phyloP scores from a whole-genome alignment of 352 stramenopile species.

The Blastocystis hominis region DNA sequence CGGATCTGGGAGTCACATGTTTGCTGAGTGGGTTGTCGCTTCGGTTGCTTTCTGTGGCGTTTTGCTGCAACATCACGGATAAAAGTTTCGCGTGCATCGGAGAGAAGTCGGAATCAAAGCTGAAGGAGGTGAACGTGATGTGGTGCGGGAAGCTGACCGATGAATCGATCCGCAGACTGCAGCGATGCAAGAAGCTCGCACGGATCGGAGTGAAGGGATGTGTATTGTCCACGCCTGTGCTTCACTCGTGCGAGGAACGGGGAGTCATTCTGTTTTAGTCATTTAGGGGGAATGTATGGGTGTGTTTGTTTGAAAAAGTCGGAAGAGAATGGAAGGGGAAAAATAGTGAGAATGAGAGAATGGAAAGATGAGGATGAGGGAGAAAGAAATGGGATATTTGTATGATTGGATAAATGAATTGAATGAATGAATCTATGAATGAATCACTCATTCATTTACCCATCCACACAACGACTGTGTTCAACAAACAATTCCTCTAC shows the following conservation, averaged over 20 bases:
- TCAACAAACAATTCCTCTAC: constrained; percentile 23
- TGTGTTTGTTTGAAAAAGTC: constrained; percentile 3
- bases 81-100: neutral
- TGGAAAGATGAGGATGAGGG: neutral
- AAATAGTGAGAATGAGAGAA: neutral
- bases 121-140: constrained; percentile 51
- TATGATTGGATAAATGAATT: no score
- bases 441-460: neutral
- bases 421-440: no score
- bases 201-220: constrained; percentile 19
- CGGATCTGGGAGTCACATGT: neutral
- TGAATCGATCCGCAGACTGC: neutral
- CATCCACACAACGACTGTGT: neutral
- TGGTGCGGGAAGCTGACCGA: constrained; percentile 50
- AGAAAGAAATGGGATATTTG: neutral
- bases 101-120: neutral
- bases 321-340: neutral
- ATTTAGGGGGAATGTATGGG: neutral
- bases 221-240: neutral
- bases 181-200: neutral
- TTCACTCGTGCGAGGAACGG: constrained; percentile 5
- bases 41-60: neutral
- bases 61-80: constrained; percentile 34
- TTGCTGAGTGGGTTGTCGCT: neutral
- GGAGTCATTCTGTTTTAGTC: constrained; percentile 49